Base-by-base conservation (phyloP, 2,329 filamentous ascomycete species). In the Cladophialophora yegresii region DNA sequence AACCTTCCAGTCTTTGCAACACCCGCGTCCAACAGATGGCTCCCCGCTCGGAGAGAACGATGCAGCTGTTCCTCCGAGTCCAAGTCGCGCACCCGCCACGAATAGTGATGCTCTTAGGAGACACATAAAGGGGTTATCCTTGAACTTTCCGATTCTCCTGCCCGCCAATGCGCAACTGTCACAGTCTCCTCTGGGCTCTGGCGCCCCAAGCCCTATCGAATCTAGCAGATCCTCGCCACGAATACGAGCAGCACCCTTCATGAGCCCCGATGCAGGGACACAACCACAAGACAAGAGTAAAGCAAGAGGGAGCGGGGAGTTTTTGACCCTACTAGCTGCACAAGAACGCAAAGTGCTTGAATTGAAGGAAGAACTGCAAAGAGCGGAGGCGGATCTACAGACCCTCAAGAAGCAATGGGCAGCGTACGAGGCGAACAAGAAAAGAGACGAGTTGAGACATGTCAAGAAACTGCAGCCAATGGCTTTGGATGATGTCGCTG, bases 331-430 rank as follows among this genome's bases (percentile, higher is more conserved):
- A 63, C 89, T 99, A 72, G 95, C 95, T 51, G 88, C 91, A 13
- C 93, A 98, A 78, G 95, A 99, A 79, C 85, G 95, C 63, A 88
- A 87, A 70, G 93, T 99, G 1, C 80, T 99, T 63, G 95, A 98
- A 77, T 81, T 99, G 58, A 89, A 88, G 65, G 95, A 99, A 76
- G 93, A 98, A 76, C 81, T 99, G n/a, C 80, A 82, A 26, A 88
- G 88, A 65, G 93, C 95, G 5, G 93, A 99, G 75, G 79, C 81
- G 12, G 90, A 96, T 54, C 81, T 99, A 47, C 81, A 82, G 54
- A 84, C 81, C 49, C 81, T 99, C 67, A 98, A 97, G 81, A 89
- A 85, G 72, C 89, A 92, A 76, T 98, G 91, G 89, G 85, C 90
- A 1, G 79, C 82, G 13, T 87, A 92, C 66, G 92, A 97, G 74